phyloP scores from a whole-genome alignment of 2,329 filamentous ascomycete species.

The Sclerotinia spermophila region DNA sequence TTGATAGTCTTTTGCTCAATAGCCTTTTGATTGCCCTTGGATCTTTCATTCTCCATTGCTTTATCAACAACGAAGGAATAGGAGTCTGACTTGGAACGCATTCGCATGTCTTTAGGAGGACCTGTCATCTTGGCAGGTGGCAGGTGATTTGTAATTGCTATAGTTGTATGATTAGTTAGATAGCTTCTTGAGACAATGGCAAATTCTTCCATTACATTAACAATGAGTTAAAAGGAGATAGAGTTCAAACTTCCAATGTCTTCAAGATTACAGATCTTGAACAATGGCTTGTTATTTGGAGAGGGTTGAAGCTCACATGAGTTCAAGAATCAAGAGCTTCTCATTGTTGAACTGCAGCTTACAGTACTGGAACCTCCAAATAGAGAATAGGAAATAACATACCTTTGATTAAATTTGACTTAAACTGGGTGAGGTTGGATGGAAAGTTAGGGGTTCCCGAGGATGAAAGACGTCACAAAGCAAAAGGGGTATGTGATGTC shows the following conservation, averaged over 20 bases:
- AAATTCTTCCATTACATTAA: no score
- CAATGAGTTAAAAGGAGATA: fast-evolving
- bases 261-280: neutral
- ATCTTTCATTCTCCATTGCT: neutral
- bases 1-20: neutral
- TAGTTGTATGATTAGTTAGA: neutral
- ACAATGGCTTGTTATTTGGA: neutral
- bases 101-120: neutral
- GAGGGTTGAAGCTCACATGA: neutral
- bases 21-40: neutral
- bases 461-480: neutral
- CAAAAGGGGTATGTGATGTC: neutral
- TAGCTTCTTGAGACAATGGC: neutral
- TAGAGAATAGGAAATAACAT: fast-evolving
- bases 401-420: neutral
- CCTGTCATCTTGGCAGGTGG: neutral
- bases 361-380: fast-evolving
- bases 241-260: neutral
- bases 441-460: neutral
- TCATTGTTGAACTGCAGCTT: neutral
- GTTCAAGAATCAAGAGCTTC: neutral
- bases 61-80: neutral
- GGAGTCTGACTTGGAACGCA: neutral
- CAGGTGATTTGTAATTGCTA: neutral
- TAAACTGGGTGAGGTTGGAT: neutral